Evolutionary conservation across 2,329 filamentous ascomycete genomes (phyloP).

Genomic region (Colletotrichum higginsianum): DNA sequence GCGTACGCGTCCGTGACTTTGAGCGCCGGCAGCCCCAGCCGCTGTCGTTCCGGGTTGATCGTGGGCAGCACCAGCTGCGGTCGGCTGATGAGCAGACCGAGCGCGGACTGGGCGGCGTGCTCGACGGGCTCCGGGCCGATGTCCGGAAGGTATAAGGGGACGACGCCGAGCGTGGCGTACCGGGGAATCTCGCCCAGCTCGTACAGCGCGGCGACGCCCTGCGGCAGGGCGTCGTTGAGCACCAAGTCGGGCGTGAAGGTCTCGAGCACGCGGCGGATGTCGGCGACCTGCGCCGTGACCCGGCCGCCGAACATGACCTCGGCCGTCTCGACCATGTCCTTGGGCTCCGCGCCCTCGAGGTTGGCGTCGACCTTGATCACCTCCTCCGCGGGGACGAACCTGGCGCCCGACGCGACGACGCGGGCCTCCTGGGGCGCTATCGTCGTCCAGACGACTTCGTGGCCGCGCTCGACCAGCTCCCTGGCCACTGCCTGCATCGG

Average conservation of each 20-base stretch:
- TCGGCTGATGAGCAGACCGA: conserved; percentile 49
- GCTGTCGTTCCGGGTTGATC: conserved; percentile 51
- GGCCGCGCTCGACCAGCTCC: conserved; percentile 54
- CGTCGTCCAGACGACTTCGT: conserved; percentile 57
- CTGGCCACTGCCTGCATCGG: conserved; percentile 58
- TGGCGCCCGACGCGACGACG: conserved; percentile 53
- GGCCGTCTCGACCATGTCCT: conserved; percentile 51
- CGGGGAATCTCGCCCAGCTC: conserved; percentile 53
- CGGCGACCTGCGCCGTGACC: conserved; percentile 53
- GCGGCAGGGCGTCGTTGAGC: conserved; percentile 56
- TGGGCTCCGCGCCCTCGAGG: conserved; percentile 47
- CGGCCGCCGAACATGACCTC: conserved; percentile 47
- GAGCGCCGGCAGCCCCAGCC: conserved; percentile 48
- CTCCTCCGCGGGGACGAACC: conserved; percentile 51
- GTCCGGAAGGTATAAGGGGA: conserved; percentile 54
- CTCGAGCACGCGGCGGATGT: conserved; percentile 52
- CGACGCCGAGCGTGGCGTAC: conserved; percentile 57
- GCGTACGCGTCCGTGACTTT: conserved; percentile 51
- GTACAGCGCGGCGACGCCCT: conserved; percentile 53
- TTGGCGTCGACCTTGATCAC: conserved; percentile 51
- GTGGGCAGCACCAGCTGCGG: conserved; percentile 49
- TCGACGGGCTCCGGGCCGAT: conserved; percentile 50
- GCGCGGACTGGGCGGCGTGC: conserved; percentile 45
- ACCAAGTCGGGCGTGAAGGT: conserved; percentile 51
- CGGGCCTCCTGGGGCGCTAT: conserved; percentile 52